A percentile compares a stretch with the other conserved stretches of the same genome.
phyloP scores from a whole-genome alignment of 306 rosid genomes.

The Trichosanthes cucumerina region DNA sequence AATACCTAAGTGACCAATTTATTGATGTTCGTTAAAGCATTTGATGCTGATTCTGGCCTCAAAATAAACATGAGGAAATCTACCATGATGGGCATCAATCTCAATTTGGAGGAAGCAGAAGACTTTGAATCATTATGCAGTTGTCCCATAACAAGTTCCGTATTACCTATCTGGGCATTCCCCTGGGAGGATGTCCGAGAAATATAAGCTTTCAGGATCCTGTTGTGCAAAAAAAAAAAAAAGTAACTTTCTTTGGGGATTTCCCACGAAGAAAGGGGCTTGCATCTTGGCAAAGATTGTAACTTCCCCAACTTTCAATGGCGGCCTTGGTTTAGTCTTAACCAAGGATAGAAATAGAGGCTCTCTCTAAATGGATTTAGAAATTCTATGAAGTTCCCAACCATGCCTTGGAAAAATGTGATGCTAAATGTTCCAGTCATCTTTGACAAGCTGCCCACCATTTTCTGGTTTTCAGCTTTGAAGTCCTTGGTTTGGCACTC shows the following conservation, averaged over 20 bases:
- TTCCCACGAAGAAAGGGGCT: background rate
- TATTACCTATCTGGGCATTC: background rate
- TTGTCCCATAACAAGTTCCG: background rate
- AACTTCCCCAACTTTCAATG: background rate
- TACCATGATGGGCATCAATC: background rate
- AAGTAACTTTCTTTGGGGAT: background rate
- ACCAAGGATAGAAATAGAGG: background rate
- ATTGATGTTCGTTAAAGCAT: background rate
- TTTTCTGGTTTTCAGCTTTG: background rate
- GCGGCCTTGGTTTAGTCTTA: background rate
- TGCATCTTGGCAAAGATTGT: background rate
- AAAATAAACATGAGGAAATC: background rate
- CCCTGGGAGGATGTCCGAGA: no score
- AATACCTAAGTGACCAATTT: background rate
- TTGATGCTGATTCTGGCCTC: background rate
- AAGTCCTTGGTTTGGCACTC: background rate
- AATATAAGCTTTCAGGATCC: no score
- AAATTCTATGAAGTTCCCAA: background rate
- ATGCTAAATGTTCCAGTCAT: background rate
- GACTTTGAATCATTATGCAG: background rate
- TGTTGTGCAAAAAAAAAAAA: no score
- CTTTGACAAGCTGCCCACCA: background rate
- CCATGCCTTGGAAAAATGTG: background rate
- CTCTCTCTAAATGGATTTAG: background rate
- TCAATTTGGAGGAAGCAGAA: background rate